Evolutionary conservation across 140 eudicot genomes (phyloP).

Genomic region (Stevia rebaudiana): DNA sequence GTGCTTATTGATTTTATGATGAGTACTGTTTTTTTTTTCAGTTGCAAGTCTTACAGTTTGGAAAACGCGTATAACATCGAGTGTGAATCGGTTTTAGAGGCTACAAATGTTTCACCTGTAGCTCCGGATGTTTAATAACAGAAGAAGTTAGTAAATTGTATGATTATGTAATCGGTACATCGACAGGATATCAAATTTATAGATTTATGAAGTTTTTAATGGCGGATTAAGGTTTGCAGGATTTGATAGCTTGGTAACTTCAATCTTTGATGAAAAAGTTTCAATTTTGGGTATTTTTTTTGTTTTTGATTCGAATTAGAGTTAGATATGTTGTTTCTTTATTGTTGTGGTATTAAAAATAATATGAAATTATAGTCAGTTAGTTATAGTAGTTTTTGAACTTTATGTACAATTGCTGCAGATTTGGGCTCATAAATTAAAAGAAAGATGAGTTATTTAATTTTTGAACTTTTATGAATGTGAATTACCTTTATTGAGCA

Average conservation of each 20-base stretch:
- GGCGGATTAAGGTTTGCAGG: slow-evolving; percentile 15
- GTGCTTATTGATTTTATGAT: slow-evolving; percentile 51
- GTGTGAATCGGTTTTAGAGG: neutral
- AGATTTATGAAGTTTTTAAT: slow-evolving; percentile 9
- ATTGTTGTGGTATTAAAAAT: slow-evolving; percentile 11
- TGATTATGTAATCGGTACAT: neutral
- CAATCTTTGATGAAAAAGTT: slow-evolving; percentile 2
- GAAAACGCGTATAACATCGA: neutral
- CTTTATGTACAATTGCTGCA: neutral
- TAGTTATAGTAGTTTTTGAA: neutral
- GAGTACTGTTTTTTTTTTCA: neutral
- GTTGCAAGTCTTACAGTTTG: slow-evolving; percentile 17
- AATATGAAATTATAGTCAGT: neutral
- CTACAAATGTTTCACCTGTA: slow-evolving; percentile 35
- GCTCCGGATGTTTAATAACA: slow-evolving; percentile 30
- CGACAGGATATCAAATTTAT: neutral
- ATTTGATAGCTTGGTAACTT: slow-evolving; percentile 6
- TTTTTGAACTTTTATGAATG: neutral
- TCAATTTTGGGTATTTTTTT: neutral
- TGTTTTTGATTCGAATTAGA: neutral
- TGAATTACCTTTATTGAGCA: too few species aligned
- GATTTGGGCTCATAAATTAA: neutral
- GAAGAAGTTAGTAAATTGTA: slow-evolving; percentile 3
- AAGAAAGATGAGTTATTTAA: neutral
- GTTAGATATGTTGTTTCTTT: slow-evolving; percentile 26